Evolutionary conservation across 495 filamentous ascomycete species (phyloP), one percentile per base, ranked within the genome.

Genomic region (Rostrohypoxylon terebratum): DNA sequence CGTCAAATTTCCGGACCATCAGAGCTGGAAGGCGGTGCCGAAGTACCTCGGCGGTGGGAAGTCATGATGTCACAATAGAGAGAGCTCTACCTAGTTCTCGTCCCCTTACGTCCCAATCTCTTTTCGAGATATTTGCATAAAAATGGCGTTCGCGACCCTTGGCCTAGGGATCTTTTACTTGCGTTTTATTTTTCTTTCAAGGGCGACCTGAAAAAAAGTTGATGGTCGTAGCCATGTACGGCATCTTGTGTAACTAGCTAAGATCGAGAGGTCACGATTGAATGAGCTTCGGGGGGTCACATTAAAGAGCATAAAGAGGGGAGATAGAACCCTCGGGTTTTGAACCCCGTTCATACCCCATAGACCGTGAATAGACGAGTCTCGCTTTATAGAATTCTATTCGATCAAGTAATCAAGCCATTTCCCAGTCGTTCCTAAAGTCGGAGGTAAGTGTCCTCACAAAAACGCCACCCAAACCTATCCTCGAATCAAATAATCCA

Each of bases 1-100:
- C 77, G 47, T 88, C 66, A 87, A 83, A 78, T 78, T 90, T 63
- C 91, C 88, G 16, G 78, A 83, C 21, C 80, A 84, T 48, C 82
- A 85, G 69, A 81, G 81, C 5, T 87, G 85, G 85, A 81, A 83
- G 66, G 58, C 80, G 13, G 18, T 87, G 71, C 81, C 84, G 0
- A 76, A 68, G n/a, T 77, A 81, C 63, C 81, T 81, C 69, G 76
- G 72, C 59, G 78, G 75, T 51, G 74, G 71, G 20, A 61, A 59
- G 18, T 66, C 66, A 4, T 69, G 42, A 63, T 47, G 33, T 54
- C 57, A 68, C 42, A 71, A 36, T 70, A 72, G 61, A 71, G 59
- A 72, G 34, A 59, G 48, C 38, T 58, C 50, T 55, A 18, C 33
- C 50, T 42, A 68, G 36, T 51, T 75, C 57, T 55, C 63, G 59